Percentiles rank a stretch among this genome's conserved stretches.
Evolutionary conservation across 257 asterid genomes (phyloP).

Genomic region (Gentiana straminea): DNA sequence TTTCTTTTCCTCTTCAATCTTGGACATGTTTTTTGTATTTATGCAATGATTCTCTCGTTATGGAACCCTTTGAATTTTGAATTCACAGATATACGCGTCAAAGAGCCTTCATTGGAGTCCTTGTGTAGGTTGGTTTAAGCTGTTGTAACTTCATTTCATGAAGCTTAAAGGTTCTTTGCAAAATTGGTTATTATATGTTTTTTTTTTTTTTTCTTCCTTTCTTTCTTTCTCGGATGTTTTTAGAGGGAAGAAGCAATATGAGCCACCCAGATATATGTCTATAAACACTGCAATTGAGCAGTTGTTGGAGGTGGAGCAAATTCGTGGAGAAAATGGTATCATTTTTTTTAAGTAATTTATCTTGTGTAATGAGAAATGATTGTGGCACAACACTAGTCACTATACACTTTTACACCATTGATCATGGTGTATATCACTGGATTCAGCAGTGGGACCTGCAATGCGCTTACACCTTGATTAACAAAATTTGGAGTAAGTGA

Average conservation of each 20-base stretch:
- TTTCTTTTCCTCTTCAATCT: background rate
- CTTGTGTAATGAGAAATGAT: too few species aligned
- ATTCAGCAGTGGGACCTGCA: too few species aligned
- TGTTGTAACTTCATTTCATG: background rate
- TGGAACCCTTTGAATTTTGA: background rate
- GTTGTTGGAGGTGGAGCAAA: conserved; percentile 74
- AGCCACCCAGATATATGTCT: conserved; percentile 85
- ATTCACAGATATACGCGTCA: conserved; percentile 72
- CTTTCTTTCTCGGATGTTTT: conserved; percentile 7
- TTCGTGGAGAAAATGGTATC: conserved; percentile 47
- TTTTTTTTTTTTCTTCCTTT: conserved; percentile 3
- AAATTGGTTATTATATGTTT: background rate
- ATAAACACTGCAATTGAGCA: conserved; percentile 80
- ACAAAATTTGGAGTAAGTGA: too few species aligned
- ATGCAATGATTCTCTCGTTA: conserved; percentile 1
- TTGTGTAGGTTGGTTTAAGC: conserved; percentile 60
- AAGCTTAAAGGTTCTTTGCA: background rate
- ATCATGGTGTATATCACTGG: too few species aligned
- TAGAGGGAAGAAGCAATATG: conserved; percentile 82
- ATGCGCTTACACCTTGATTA: too few species aligned
- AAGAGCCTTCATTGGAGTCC: conserved; percentile 81
- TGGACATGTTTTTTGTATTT: too few species aligned
- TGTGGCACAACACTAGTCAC: too few species aligned
- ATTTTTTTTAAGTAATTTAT: background rate
- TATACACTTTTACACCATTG: too few species aligned